Evolutionary conservation across 805 yeast species (phyloP).

Genomic region (Starmera quercuum): DNA sequence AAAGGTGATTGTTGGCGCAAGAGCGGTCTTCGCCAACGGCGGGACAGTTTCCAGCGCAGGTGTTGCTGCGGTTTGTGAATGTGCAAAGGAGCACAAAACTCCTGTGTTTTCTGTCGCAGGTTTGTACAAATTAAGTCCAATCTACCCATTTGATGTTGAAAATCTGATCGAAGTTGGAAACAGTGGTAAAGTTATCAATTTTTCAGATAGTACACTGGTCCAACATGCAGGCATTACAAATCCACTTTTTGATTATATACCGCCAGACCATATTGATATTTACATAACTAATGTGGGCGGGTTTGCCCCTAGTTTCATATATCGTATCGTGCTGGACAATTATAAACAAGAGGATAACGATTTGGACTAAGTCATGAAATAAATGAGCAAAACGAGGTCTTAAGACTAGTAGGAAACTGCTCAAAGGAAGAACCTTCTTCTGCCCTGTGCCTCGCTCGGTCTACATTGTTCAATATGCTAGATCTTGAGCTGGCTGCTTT

Average conservation of each 20-base stretch:
- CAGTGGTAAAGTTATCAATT: slow-evolving; percentile 79
- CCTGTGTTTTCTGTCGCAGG: slow-evolving; percentile 97
- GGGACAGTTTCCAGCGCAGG: slow-evolving; percentile 89
- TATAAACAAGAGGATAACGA: slow-evolving; percentile 79
- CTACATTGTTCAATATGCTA: slow-evolving; percentile 17
- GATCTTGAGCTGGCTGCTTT: slow-evolving; percentile 59
- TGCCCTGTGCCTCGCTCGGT: slow-evolving; percentile 67
- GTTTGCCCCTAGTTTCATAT: slow-evolving; percentile 91
- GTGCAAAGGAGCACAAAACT: slow-evolving; percentile 92
- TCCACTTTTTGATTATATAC: slow-evolving; percentile 84
- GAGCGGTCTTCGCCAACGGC: slow-evolving; percentile 92
- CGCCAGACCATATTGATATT: slow-evolving; percentile 91
- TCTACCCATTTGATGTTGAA: slow-evolving; percentile 76
- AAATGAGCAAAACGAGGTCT: neutral
- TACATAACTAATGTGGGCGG: slow-evolving; percentile 96
- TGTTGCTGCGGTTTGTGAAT: slow-evolving; percentile 86
- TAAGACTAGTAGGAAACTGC: neutral
- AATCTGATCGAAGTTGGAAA: slow-evolving; percentile 89
- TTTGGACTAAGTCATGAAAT: slow-evolving; percentile 29
- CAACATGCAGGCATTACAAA: slow-evolving; percentile 77
- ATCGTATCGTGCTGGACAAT: slow-evolving; percentile 91
- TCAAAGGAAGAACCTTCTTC: neutral
- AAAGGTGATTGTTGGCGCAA: slow-evolving; percentile 88
- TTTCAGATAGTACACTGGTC: slow-evolving; percentile 59
- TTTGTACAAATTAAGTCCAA: slow-evolving; percentile 83